A percentile compares a stretch with the other conserved stretches of the same genome.
These are phyloP conservation scores for Globisporangium viniferum DNA, from an alignment of 352 stramenopile genomes.

Conservation along the genomic window DNA sequence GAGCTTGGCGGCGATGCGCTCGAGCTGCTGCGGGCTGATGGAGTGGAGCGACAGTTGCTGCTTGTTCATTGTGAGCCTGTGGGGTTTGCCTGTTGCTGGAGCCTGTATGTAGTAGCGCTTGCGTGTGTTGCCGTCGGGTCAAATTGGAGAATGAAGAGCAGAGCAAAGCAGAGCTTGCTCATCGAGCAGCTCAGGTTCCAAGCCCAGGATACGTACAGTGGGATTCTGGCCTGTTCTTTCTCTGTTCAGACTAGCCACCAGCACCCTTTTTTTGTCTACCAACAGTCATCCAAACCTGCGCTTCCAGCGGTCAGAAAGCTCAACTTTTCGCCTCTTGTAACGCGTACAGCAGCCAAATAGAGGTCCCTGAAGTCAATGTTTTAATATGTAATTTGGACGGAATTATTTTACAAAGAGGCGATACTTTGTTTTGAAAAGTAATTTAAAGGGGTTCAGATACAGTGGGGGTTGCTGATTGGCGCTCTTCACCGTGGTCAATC, in stretches of 20 bases:
- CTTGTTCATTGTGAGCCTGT: conserved; percentile 5
- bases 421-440: background rate
- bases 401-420: background rate
- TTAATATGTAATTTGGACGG: no score
- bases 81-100: background rate
- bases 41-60: background rate
- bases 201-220: background rate
- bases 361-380: background rate
- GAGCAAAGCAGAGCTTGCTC: background rate
- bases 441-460: background rate
- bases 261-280: background rate
- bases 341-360: background rate
- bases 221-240: background rate
- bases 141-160: conserved; percentile 7
- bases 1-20: conserved; percentile 47
- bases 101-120: background rate
- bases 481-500: background rate
- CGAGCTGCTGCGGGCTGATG: conserved; percentile 29
- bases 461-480: background rate
- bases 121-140: background rate
- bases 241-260: background rate
- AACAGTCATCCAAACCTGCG: background rate
- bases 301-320: background rate
- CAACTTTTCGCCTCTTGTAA: background rate
- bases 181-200: background rate